Percentiles rank a stretch among this genome's conserved stretches.
Conservation (phyloP, 2,329 filamentous ascomycete species). For the Beauveria brongniartii region DNA sequence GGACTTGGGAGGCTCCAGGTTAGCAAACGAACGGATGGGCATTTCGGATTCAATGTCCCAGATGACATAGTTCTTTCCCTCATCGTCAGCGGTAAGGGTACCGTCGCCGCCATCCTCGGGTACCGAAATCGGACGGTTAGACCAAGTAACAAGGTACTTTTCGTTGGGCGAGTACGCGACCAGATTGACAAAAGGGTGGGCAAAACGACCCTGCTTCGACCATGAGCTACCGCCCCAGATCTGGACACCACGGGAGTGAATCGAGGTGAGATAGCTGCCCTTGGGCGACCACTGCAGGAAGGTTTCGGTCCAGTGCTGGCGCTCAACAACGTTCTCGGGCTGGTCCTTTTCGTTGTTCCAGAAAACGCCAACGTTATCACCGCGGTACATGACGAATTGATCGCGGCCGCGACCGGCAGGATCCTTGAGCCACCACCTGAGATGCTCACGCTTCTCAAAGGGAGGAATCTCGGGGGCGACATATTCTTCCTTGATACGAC, state of each 20-base stretch:
- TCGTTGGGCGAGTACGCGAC: slow-evolving; percentile 92
- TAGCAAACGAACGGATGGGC: slow-evolving; percentile 87
- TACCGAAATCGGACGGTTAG: slow-evolving; percentile 83
- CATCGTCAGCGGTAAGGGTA: slow-evolving; percentile 79
- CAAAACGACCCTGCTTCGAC: slow-evolving; percentile 85
- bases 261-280: slow-evolving; percentile 88
- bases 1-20: slow-evolving; percentile 64
- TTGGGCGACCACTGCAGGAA: slow-evolving; percentile 97
- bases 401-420: slow-evolving; percentile 72
- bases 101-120: slow-evolving; percentile 81
- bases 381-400: slow-evolving; percentile 91
- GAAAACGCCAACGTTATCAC: slow-evolving; percentile 86
- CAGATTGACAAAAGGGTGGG: slow-evolving; percentile 90
- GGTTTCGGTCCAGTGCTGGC: slow-evolving; percentile 93
- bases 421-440: slow-evolving; percentile 89
- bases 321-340: slow-evolving; percentile 83
- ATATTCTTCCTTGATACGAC: slow-evolving; percentile 88
- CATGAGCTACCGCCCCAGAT: slow-evolving; percentile 90
- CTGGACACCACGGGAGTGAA: slow-evolving; percentile 93
- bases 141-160: slow-evolving; percentile 95
- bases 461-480: slow-evolving; percentile 70
- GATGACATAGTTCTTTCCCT: slow-evolving; percentile 98
- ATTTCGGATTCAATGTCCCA: slow-evolving; percentile 91
- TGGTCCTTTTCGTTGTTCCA: slow-evolving; percentile 96
- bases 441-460: slow-evolving; percentile 91